These are phyloP conservation scores for Lasiosphaeria ovina DNA, from an alignment of 495 filamentous ascomycete species.

Conservation along the genomic window DNA sequence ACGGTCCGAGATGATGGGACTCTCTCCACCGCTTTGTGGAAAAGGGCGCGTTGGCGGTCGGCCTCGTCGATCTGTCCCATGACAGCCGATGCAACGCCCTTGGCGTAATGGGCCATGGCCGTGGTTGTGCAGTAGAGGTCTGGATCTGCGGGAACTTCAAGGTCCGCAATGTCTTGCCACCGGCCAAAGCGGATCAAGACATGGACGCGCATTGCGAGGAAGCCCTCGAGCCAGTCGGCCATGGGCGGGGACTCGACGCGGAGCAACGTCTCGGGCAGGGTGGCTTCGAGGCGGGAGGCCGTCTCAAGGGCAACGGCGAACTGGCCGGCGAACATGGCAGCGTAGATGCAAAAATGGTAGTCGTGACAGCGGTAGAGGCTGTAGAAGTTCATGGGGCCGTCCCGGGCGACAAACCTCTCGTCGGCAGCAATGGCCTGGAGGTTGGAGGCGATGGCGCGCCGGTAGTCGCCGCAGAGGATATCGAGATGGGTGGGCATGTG, in stretches of 20 bases:
- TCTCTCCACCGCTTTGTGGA: slow-evolving; percentile 40
- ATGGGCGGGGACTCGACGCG: slow-evolving; percentile 63
- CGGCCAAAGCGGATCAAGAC: slow-evolving; percentile 63
- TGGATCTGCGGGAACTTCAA: slow-evolving; percentile 49
- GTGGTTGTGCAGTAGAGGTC: slow-evolving; percentile 61
- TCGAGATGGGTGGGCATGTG: slow-evolving; percentile 74
- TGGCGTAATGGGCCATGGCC: slow-evolving; percentile 64
- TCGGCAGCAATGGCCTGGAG: slow-evolving; percentile 61
- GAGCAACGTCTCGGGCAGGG: slow-evolving; percentile 59
- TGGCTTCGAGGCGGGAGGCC: slow-evolving; percentile 46
- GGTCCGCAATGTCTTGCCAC: slow-evolving; percentile 57
- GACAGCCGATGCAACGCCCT: slow-evolving; percentile 61
- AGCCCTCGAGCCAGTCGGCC: slow-evolving; percentile 71
- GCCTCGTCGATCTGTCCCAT: slow-evolving; percentile 48
- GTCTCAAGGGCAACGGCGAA: slow-evolving; percentile 56
- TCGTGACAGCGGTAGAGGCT: slow-evolving; percentile 65
- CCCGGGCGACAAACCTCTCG: slow-evolving; percentile 53
- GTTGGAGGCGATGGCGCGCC: slow-evolving; percentile 59
- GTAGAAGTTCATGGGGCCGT: slow-evolving; percentile 61
- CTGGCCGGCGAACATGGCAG: slow-evolving; percentile 67
- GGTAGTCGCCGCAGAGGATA: slow-evolving; percentile 65
- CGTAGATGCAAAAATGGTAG: slow-evolving; percentile 67
- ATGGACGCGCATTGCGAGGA: slow-evolving; percentile 61
- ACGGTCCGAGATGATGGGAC: slow-evolving; percentile 56
- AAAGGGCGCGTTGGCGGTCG: slow-evolving; percentile 41